These are phyloP conservation scores for Bimuria novae-zelandiae DNA, from an alignment of 2,329 filamentous ascomycete species.

Conservation along the genomic window DNA sequence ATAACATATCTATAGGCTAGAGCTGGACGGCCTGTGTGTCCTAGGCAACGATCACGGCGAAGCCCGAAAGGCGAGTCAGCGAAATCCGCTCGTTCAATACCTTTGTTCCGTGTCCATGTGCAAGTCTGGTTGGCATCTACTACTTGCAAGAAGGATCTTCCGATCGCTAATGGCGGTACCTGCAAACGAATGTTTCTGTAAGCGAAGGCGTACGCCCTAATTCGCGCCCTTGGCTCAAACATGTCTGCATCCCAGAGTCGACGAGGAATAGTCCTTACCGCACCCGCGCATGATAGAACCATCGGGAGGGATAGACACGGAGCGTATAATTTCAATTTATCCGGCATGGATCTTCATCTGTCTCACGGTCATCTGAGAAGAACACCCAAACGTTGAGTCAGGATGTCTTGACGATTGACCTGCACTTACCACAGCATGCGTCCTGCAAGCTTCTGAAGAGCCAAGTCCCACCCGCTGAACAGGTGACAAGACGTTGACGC, in stretches of 20 bases:
- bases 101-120: neutral
- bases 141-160: neutral
- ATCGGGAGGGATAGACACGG: neutral
- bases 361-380: neutral
- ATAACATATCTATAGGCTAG: no score
- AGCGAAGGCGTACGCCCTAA: neutral
- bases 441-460: slow-evolving; percentile 1
- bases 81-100: neutral
- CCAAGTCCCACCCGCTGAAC: slow-evolving; percentile 1
- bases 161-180: slow-evolving; percentile 3
- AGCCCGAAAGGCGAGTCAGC: neutral
- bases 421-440: neutral
- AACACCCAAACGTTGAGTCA: neutral
- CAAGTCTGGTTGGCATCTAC: neutral
- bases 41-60: no score
- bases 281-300: no score
- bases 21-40: no score
- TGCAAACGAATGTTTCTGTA: neutral
- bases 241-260: neutral
- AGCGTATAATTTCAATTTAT: neutral
- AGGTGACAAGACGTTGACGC: neutral
- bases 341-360: neutral
- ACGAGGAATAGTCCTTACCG: neutral
- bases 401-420: neutral
- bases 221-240: neutral